These are phyloP conservation scores for Glycine latifolia DNA, from an alignment of 306 rosid species.

Conservation along the genomic window DNA sequence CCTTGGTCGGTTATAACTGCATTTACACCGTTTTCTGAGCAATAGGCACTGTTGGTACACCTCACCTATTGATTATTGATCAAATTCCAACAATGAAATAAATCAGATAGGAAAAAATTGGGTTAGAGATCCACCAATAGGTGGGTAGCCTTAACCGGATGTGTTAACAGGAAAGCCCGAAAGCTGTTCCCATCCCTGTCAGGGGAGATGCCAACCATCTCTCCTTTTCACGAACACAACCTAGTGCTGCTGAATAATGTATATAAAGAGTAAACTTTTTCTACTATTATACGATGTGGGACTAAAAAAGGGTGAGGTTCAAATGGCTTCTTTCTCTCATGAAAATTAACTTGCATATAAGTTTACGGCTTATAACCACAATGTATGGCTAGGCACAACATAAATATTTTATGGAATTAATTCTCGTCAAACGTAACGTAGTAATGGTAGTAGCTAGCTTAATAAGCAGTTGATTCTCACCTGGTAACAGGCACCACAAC, in stretches of 20 bases:
- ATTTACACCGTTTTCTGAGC: constrained; percentile 69
- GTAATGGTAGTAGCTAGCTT: too few relatives aligned
- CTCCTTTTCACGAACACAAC: constrained; percentile 48
- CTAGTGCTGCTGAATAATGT: too few relatives aligned
- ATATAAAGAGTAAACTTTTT: background rate
- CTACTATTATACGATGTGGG: background rate
- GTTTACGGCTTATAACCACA: background rate
- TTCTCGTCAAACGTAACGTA: too few relatives aligned
- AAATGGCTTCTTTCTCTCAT: too few relatives aligned
- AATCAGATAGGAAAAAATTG: too few relatives aligned
- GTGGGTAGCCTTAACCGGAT: constrained; percentile 1
- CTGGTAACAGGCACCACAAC: constrained; percentile 92
- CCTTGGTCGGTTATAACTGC: constrained; percentile 79
- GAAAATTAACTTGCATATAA: background rate
- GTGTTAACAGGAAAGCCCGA: constrained; percentile 36
- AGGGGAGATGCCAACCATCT: constrained; percentile 54
- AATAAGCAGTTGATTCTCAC: constrained; percentile 35
- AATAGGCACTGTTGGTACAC: constrained; percentile 66
- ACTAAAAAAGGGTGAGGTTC: background rate
- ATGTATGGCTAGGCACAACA: background rate
- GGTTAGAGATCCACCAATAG: background rate
- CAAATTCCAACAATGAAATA: too few relatives aligned
- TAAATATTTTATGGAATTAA: too few relatives aligned
- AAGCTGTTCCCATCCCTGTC: constrained; percentile 46
- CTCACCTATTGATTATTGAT: constrained; percentile 57